Evolutionary conservation across 352 stramenopile species (phyloP).

Genomic region (Pythium aristosporum): DNA sequence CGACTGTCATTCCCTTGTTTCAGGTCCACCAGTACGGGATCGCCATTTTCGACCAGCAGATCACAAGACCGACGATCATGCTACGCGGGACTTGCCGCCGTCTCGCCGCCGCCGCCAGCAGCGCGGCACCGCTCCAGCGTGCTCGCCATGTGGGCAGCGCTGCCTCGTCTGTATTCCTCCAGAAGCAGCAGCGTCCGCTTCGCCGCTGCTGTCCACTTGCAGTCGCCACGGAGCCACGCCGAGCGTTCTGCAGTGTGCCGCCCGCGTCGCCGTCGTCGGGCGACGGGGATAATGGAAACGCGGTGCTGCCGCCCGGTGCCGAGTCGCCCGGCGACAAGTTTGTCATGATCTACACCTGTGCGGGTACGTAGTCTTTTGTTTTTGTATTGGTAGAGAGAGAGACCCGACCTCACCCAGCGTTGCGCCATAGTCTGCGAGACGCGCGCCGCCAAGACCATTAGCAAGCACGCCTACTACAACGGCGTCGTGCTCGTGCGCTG

Average conservation of each 20-base stretch:
- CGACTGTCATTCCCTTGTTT: background rate
- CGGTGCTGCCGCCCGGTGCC: constrained; percentile 41
- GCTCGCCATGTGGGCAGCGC: background rate
- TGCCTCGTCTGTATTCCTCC: background rate
- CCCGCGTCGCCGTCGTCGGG: constrained; percentile 1
- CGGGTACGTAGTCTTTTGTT: constrained; percentile 26
- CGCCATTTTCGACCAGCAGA: background rate
- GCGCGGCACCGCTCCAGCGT: background rate
- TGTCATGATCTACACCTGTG: constrained; percentile 98
- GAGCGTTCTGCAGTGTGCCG: constrained; percentile 19
- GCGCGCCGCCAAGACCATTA: constrained; percentile 96
- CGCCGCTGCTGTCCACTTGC: background rate
- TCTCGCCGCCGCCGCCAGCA: background rate
- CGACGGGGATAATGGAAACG: constrained; percentile 5
- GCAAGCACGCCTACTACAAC: constrained; percentile 96
- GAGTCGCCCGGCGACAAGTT: constrained; percentile 92
- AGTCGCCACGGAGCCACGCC: background rate
- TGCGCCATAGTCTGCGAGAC: constrained; percentile 92
- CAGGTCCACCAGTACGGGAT: background rate
- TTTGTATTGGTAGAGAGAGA: background rate
- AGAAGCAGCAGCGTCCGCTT: background rate
- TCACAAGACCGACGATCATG: constrained; percentile 10
- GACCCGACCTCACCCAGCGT: background rate
- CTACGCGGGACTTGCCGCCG: constrained; percentile 5
- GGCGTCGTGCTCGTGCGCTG: constrained; percentile 98